Evolutionary conservation across 768 basidiomycete species (phyloP).

Genomic region (Amanita fuliginea): DNA sequence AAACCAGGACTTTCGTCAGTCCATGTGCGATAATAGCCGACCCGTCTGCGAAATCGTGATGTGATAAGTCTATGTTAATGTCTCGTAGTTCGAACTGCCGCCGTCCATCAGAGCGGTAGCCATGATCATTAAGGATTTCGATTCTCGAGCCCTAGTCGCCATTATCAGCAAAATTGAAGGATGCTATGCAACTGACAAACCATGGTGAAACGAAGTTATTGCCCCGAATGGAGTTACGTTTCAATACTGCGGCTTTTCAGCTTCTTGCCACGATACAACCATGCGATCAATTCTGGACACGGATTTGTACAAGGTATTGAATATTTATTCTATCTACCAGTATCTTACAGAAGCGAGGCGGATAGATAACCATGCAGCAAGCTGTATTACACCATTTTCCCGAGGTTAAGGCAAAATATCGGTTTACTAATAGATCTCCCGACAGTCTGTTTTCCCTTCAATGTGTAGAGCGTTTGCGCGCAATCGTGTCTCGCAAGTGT

Average conservation of each 20-base stretch:
- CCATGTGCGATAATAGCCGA: constrained; percentile 80
- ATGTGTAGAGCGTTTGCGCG: constrained; percentile 49
- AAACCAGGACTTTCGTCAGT: constrained; percentile 77
- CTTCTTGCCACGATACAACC: constrained; percentile 16
- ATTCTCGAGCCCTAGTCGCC: constrained; percentile 16
- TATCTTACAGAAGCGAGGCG: constrained; percentile 5
- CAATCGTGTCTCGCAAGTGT: constrained; percentile 40
- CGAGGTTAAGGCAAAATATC: constrained; percentile 56
- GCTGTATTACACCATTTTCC: constrained; percentile 74
- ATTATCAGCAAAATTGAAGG: not conserved
- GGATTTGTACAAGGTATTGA: constrained; percentile 80
- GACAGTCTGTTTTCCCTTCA: constrained; percentile 53
- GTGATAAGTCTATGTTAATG: constrained; percentile 66
- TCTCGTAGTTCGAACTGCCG: constrained; percentile 87
- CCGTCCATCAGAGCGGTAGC: constrained; percentile 86
- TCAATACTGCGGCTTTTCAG: not conserved
- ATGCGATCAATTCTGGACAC: constrained; percentile 73
- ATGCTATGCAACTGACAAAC: not conserved
- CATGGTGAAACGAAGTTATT: not conserved
- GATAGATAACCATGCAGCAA: constrained; percentile 91
- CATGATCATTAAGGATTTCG: constrained; percentile 77
- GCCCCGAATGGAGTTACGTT: not conserved
- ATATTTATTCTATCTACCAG: not conserved
- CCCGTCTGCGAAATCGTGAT: constrained; percentile 74
- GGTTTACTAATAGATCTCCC: constrained; percentile 70